A percentile compares a stretch with the other conserved stretches of the same genome.
phyloP scores from a whole-genome alignment of 108 stramenopile genomes.

The Mediolabrus comicus region DNA sequence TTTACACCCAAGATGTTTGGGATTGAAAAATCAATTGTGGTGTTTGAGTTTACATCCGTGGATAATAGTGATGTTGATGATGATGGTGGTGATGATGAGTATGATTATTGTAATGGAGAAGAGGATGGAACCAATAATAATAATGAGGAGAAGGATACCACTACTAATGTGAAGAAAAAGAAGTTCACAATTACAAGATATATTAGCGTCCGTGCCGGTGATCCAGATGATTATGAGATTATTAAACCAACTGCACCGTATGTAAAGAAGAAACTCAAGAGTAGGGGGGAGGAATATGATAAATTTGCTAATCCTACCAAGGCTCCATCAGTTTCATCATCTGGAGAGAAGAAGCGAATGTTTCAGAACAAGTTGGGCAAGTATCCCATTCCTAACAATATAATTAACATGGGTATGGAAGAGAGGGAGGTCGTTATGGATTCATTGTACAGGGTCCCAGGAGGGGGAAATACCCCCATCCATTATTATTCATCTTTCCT shows the following conservation, averaged over 20 bases:
- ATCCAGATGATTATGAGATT: slow-evolving; percentile 38
- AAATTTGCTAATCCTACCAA: slow-evolving; percentile 26
- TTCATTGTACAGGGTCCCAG: neutral
- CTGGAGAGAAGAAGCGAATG: neutral
- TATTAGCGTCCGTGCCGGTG: slow-evolving; percentile 28
- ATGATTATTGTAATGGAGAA: neutral
- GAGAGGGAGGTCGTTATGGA: slow-evolving; percentile 3
- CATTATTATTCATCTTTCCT: slow-evolving; percentile 14
- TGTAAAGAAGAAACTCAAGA: slow-evolving; percentile 5
- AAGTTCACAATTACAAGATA: slow-evolving; percentile 26
- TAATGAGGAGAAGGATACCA: too few relatives aligned
- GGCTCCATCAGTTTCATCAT: neutral
- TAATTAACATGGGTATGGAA: neutral
- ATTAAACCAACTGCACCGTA: slow-evolving; percentile 42
- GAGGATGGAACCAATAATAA: neutral
- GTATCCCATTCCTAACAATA: slow-evolving; percentile 4
- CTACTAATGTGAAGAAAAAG: too few relatives aligned
- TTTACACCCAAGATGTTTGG: slow-evolving; percentile 9
- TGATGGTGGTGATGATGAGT: neutral
- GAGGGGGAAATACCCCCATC: neutral
- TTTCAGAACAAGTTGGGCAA: neutral
- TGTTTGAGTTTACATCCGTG: slow-evolving; percentile 12
- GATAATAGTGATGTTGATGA: neutral
- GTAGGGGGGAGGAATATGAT: neutral
- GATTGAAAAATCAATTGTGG: slow-evolving; percentile 5